Evolutionary conservation across 805 yeast genomes (phyloP).

Genomic region (Saturnispora bothae): DNA sequence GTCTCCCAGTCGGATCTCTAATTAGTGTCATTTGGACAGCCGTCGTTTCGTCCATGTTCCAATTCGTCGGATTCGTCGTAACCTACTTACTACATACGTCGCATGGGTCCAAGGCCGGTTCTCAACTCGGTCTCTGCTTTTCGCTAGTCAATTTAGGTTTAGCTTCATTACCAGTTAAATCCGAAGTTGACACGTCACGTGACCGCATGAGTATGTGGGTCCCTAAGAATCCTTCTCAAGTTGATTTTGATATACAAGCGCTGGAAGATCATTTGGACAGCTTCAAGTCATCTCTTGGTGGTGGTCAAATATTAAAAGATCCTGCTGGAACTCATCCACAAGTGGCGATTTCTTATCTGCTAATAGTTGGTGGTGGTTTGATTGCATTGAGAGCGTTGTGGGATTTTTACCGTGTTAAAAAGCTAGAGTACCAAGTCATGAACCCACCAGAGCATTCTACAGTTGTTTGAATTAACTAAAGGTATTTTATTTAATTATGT

Average conservation of each 20-base stretch:
- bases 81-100: constrained; percentile 90
- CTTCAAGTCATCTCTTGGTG: constrained; percentile 18
- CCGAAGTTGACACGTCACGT: constrained; percentile 4
- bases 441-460: neutral
- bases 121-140: constrained; percentile 82
- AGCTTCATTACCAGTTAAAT: constrained; percentile 38
- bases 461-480: too few relatives aligned
- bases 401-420: constrained; percentile 67
- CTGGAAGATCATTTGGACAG: constrained; percentile 22
- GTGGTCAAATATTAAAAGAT: too few relatives aligned
- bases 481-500: neutral
- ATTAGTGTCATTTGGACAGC: constrained; percentile 85
- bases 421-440: constrained; percentile 41
- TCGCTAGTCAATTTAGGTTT: constrained; percentile 69
- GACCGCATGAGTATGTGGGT: constrained; percentile 22
- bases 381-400: constrained; percentile 55
- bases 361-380: constrained; percentile 60
- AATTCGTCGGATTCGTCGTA: constrained; percentile 82
- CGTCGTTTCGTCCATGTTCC: constrained; percentile 83
- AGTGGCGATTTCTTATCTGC: constrained; percentile 49
- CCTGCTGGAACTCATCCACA: constrained; percentile 14
- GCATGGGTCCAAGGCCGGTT: constrained; percentile 94
- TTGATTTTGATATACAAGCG: constrained; percentile 27
- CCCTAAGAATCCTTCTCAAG: constrained; percentile 49
- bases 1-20: constrained; percentile 89